phyloP scores from a whole-genome alignment of 352 stramenopile genomes.

The Saprolegnia parasitica region DNA sequence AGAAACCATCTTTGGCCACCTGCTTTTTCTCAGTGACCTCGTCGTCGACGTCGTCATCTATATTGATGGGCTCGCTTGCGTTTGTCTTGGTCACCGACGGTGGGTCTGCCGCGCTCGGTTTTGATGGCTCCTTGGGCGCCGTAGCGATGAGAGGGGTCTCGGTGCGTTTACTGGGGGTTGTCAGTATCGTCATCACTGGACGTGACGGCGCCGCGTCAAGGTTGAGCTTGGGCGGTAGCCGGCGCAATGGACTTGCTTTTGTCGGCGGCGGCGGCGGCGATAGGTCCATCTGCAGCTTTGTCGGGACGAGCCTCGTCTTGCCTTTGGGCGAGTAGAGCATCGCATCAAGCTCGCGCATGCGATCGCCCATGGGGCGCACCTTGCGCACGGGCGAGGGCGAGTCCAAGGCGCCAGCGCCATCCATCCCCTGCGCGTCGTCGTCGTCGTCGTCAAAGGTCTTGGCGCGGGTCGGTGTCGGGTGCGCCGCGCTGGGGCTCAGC shows the following conservation, averaged over 20 bases:
- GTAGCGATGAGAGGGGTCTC: not conserved
- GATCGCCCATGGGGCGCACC: not conserved
- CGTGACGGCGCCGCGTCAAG: not conserved
- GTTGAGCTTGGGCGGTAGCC: not conserved
- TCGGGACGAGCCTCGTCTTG: not conserved
- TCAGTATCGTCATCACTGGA: no score
- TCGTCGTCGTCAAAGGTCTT: slow-evolving; percentile 2
- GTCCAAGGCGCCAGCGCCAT: not conserved
- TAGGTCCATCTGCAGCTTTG: not conserved
- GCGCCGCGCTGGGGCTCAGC: slow-evolving; percentile 29
- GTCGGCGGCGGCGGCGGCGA: not conserved
- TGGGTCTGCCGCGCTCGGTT: not conserved
- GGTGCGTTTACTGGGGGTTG: not conserved
- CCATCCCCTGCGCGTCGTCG: not conserved
- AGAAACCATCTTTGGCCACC: slow-evolving; percentile 1
- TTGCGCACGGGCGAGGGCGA: not conserved
- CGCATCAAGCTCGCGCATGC: not conserved
- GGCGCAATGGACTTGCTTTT: not conserved
- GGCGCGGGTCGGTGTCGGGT: slow-evolving; percentile 2
- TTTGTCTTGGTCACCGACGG: not conserved
- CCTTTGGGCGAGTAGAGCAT: not conserved
- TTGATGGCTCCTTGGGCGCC: not conserved
- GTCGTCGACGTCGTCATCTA: slow-evolving; percentile 7
- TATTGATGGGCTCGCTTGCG: not conserved
- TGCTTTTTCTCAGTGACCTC: slow-evolving; percentile 2